Evolutionary conservation across 2,329 filamentous ascomycete genomes (phyloP), one percentile per base, ranked within the genome.

Genomic region (Bretziella fagacearum): DNA sequence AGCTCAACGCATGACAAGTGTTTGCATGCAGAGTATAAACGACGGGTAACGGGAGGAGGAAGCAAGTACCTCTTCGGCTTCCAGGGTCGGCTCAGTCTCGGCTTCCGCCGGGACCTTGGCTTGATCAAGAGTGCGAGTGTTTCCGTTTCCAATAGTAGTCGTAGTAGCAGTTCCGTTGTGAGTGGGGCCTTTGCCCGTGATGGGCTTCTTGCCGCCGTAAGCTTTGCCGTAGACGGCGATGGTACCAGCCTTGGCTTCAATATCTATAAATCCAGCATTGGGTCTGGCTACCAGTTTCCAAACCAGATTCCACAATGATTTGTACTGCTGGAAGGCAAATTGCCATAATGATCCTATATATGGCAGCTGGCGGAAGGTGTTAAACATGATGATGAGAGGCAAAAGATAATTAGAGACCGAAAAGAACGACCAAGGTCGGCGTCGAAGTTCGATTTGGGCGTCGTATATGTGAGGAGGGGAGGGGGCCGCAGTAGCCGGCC

Each of bases 311-410:
- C 48, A 50, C 39, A 50, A 43, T 44, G 44, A 50, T 36, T 46
- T 50, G 48, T 50, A 50, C 40, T 50, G 48, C 44, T 50, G 48
- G 44, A 50, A 50, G 20, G 44, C 48, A 40, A 50, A 50, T 33
- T 50, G 48, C 48, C 48, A 50, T 30, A 50, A 36, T 42, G 48
- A 50, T 22, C 44, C 46, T 22, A 50, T 50, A 22, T 41, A 50
- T 20, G 48, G 48, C 33, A 50, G 32, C 40, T 47, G 48, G 35
- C 48, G 40, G 33, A 50, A 46, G 32, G 44, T 50, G 32, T 44
- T 29, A 22, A 50, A 47, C 48, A 50, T 50, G 44, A 20, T 39
- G 44, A 40, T 27, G n/a, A 37, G 15, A 36, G 18, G 18, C 3
- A 8, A 39, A 39, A 39, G 3, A 22, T 23, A 18, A 39, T 22